These are phyloP conservation scores for Chlorella vulgaris DNA, from an alignment of 139 green algal genomes.

Conservation along the genomic window DNA sequence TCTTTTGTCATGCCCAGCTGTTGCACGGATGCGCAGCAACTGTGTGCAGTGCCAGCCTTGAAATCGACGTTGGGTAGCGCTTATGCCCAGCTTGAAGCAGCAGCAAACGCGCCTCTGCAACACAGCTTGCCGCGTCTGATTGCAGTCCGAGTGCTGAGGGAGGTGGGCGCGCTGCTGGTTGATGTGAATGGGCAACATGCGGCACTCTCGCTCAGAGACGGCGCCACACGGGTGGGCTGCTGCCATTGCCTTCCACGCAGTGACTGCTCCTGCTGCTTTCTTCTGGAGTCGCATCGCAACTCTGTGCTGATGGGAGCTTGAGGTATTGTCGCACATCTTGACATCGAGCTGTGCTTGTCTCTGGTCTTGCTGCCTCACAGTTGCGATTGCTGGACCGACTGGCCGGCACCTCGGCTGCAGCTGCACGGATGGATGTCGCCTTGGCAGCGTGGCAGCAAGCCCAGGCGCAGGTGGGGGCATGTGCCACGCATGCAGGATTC, in stretches of 20 bases:
- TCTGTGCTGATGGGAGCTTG: too few relatives aligned
- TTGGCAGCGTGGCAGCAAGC: slow-evolving; percentile 30
- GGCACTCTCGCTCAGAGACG: slow-evolving; percentile 50
- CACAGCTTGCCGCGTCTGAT: background rate
- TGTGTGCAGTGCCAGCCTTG: too few relatives aligned
- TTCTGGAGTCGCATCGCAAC: background rate
- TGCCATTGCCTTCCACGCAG: too few relatives aligned
- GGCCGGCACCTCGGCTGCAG: slow-evolving; percentile 45
- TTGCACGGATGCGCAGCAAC: too few relatives aligned
- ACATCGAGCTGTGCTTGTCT: too few relatives aligned
- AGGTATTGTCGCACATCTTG: background rate
- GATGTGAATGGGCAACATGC: slow-evolving; percentile 90
- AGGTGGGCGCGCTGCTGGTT: slow-evolving; percentile 72
- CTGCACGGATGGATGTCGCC: slow-evolving; percentile 15
- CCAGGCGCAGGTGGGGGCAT: slow-evolving; percentile 40
- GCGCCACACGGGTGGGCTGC: slow-evolving; percentile 6
- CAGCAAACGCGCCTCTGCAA: background rate
- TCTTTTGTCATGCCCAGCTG: too few relatives aligned
- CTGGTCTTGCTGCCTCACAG: too few relatives aligned
- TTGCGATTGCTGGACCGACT: slow-evolving; percentile 75
- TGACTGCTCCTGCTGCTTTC: background rate
- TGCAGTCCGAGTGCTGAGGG: slow-evolving; percentile 73
- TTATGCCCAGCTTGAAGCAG: too few relatives aligned
- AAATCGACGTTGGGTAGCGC: too few relatives aligned
- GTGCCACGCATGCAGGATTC: background rate